Conservation (phyloP, 176 grass and related monocot species). For the Zoysia pacifica region DNA sequence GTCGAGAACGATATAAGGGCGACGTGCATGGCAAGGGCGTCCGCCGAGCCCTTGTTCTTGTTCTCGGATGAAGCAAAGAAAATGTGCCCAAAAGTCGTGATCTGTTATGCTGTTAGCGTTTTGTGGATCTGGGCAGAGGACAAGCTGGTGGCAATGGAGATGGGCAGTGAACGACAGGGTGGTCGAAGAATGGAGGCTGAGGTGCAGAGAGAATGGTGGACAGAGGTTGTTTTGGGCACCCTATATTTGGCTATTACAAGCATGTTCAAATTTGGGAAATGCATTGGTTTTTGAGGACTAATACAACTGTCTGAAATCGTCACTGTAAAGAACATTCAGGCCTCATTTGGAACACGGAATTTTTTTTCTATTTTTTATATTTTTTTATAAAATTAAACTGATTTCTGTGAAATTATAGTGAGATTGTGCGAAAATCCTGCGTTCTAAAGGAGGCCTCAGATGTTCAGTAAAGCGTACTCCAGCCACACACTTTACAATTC, state of each 20-base stretch:
- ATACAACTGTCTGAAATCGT: not conserved
- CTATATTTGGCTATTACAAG: constrained; percentile 26
- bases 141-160: constrained; percentile 16
- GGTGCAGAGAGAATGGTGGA: constrained; percentile 52
- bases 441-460: too few species aligned
- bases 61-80: not conserved
- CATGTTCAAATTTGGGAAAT: not conserved
- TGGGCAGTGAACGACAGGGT: not conserved
- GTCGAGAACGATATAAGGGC: not conserved
- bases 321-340: not conserved
- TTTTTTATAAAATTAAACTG: too few species aligned
- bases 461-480: not conserved
- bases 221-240: not conserved
- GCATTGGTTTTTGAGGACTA: not conserved
- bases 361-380: too few species aligned
- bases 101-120: constrained; percentile 35
- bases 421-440: too few species aligned
- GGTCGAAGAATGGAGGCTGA: constrained; percentile 20
- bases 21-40: constrained; percentile 20
- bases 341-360: too few species aligned
- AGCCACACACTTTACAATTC: constrained; percentile 4
- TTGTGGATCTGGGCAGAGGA: constrained; percentile 37
- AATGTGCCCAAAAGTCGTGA: constrained; percentile 47
- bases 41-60: not conserved
- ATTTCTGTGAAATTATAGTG: too few species aligned